Percentiles rank a stretch among this genome's conserved stretches.
Evolutionary conservation across 139 green algal species (phyloP).

Genomic region (Chlorella sp.): DNA sequence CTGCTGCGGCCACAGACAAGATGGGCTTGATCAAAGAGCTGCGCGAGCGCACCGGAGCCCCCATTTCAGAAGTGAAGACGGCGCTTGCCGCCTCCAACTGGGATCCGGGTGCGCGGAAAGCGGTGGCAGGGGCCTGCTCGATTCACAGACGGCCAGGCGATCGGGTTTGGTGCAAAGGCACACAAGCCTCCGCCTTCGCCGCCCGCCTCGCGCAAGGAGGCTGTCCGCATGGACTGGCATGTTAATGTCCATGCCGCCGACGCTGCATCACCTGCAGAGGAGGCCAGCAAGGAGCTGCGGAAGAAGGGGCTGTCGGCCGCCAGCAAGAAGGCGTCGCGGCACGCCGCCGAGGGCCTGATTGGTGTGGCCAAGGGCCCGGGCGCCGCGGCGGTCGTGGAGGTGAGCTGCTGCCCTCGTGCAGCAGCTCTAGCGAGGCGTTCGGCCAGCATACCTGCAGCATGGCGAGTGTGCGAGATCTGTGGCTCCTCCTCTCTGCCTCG

Average conservation of each 20-base stretch:
- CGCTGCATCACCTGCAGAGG: slow-evolving; percentile 20
- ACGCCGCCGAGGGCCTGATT: slow-evolving; percentile 87
- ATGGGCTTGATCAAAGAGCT: slow-evolving; percentile 79
- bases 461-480: too few species aligned
- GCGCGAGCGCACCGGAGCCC: slow-evolving; percentile 71
- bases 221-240: background rate
- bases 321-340: slow-evolving; percentile 83
- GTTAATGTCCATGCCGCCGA: background rate
- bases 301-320: slow-evolving; percentile 86
- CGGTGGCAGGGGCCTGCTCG: background rate
- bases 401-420: too few species aligned
- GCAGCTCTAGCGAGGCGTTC: too few species aligned
- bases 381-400: slow-evolving; percentile 49
- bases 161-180: too few species aligned
- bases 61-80: slow-evolving; percentile 84
- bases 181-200: slow-evolving; percentile 1
- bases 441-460: too few species aligned
- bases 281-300: slow-evolving; percentile 67
- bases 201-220: background rate
- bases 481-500: background rate
- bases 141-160: too few species aligned
- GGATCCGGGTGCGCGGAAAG: slow-evolving; percentile 60
- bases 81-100: slow-evolving; percentile 62
- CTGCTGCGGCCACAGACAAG: slow-evolving; percentile 34
- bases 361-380: slow-evolving; percentile 47